phyloP scores from a whole-genome alignment of 192 early-diverging fungal genomes.

The Linnemannia schmuckeri region DNA sequence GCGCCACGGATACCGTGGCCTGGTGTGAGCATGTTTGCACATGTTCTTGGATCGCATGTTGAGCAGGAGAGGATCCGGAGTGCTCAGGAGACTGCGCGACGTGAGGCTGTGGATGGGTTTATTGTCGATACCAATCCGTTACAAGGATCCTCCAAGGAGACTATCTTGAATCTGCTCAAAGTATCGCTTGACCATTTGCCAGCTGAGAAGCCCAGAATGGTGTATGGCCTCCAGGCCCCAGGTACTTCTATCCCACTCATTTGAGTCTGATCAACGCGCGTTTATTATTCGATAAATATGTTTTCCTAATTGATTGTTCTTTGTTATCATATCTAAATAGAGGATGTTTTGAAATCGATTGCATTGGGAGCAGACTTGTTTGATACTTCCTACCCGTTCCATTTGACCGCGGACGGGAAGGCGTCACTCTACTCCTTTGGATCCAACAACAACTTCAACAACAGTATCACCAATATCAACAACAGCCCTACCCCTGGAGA shows the following conservation, averaged over 20 bases:
- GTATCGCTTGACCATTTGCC: constrained; percentile 65
- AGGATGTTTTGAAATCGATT: constrained; percentile 65
- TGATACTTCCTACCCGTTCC: constrained; percentile 75
- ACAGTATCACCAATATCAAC: neutral
- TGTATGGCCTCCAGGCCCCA: constrained; percentile 66
- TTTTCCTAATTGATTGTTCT: neutral
- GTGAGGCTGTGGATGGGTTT: constrained; percentile 67
- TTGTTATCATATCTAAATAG: constrained; percentile 28
- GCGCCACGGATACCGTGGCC: constrained; percentile 23
- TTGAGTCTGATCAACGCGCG: neutral
- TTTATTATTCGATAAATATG: too few species aligned
- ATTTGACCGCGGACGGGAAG: constrained; percentile 74
- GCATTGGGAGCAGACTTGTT: constrained; percentile 77
- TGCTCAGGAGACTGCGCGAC: constrained; percentile 58
- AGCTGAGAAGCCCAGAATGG: constrained; percentile 65
- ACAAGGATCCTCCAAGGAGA: constrained; percentile 28
- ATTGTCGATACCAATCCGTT: constrained; percentile 61
- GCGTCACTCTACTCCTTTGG: constrained; percentile 72
- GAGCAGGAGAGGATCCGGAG: constrained; percentile 64
- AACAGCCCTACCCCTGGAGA: neutral
- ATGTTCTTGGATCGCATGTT: constrained; percentile 59
- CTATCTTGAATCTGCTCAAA: constrained; percentile 56
- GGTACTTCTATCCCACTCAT: constrained; percentile 37
- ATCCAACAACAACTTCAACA: neutral
- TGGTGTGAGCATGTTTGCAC: constrained; percentile 62